A percentile compares a stretch with the other conserved stretches of the same genome.
phyloP scores from a whole-genome alignment of 2,329 filamentous ascomycete genomes.

The Fusarium sp. region DNA sequence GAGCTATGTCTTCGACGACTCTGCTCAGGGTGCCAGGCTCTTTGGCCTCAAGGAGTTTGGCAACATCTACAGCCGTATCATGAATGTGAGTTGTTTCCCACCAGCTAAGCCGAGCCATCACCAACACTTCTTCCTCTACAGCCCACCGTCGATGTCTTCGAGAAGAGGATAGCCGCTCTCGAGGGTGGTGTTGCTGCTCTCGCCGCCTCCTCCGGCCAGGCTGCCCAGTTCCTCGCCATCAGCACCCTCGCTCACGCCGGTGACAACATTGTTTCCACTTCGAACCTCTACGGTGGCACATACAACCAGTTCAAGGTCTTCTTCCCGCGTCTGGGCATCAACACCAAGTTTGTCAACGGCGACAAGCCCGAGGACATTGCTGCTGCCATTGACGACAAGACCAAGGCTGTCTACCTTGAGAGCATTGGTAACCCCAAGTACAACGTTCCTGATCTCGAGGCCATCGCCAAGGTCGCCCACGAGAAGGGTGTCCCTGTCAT shows the following conservation, averaged over 20 bases:
- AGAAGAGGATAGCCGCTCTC: conserved; percentile 94
- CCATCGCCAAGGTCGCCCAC: conserved; percentile 82
- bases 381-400: conserved; percentile 88
- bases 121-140: conserved; percentile 49
- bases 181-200: conserved; percentile 91
- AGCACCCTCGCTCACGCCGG: conserved; percentile 84
- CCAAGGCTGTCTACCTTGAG: conserved; percentile 92
- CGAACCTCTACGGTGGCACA: conserved; percentile 92
- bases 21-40: conserved; percentile 90
- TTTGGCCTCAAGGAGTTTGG: conserved; percentile 97
- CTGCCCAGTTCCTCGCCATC: conserved; percentile 92
- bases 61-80: conserved; percentile 97
- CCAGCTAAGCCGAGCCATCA: neutral
- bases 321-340: conserved; percentile 85
- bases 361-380: conserved; percentile 83
- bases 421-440: conserved; percentile 94
- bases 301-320: conserved; percentile 98
- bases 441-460: conserved; percentile 91
- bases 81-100: conserved; percentile 73
- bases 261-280: conserved; percentile 93
- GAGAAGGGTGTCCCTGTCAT: conserved; percentile 73
- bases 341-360: conserved; percentile 86
- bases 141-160: conserved; percentile 95
- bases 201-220: conserved; percentile 85
- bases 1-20: conserved; percentile 96